Percentiles rank a stretch among this genome's conserved stretches.
These are phyloP conservation scores for Lentinula detonsa DNA, from an alignment of 768 basidiomycete genomes.

Conservation along the genomic window DNA sequence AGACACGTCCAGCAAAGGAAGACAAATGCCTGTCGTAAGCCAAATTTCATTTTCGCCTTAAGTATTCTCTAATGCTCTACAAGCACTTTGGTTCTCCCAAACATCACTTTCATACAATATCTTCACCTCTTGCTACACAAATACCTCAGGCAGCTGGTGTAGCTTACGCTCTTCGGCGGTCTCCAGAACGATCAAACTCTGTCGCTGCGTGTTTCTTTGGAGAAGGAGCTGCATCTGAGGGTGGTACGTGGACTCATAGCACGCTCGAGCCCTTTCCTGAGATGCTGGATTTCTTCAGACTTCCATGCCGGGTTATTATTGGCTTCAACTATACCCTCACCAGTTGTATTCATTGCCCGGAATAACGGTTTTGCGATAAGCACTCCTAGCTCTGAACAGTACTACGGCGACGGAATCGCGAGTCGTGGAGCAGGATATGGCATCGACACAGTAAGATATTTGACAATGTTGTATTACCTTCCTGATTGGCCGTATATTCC, in stretches of 20 bases:
- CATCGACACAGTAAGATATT: conserved; percentile 69
- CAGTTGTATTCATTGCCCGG: conserved; percentile 67
- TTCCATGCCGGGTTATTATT: conserved; percentile 89
- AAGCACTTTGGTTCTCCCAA: conserved; percentile 82
- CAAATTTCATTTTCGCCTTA: neutral
- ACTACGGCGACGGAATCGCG: conserved; percentile 89
- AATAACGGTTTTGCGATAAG: conserved; percentile 96
- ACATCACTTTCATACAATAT: conserved; percentile 91
- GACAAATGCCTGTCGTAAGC: conserved; percentile 90
- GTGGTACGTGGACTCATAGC: conserved; percentile 33
- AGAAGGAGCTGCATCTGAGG: conserved; percentile 92
- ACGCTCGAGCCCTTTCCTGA: neutral
- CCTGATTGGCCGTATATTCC: neutral
- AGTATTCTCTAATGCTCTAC: neutral
- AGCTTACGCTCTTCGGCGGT: conserved; percentile 81
- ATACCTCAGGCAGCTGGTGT: conserved; percentile 95
- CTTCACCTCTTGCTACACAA: conserved; percentile 89
- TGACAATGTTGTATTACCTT: neutral
- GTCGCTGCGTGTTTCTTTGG: conserved; percentile 90
- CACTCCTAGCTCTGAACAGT: conserved; percentile 86
- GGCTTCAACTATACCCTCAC: conserved; percentile 70
- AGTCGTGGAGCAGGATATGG: conserved; percentile 90
- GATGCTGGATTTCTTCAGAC: conserved; percentile 32
- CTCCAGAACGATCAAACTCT: conserved; percentile 57
- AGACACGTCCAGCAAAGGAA: conserved; percentile 76